A percentile compares a stretch with the other conserved stretches of the same genome.
Conservation (phyloP, 495 filamentous ascomycete genomes). For the Xylaria bambusicola region DNA sequence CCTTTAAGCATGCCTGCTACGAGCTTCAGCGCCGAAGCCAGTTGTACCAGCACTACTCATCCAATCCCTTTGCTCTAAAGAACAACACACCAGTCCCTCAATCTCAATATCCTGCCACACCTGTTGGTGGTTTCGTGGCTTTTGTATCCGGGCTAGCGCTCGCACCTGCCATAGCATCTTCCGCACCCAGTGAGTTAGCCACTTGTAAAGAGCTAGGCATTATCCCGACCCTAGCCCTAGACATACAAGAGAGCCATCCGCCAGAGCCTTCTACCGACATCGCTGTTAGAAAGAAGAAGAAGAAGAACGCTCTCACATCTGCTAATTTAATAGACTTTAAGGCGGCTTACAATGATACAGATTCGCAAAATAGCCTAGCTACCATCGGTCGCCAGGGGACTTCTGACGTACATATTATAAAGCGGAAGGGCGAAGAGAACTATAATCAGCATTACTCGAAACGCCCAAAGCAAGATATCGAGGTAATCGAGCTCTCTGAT, state of each 20-base stretch:
- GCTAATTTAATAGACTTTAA: not conserved
- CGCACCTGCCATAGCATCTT: too few relatives aligned
- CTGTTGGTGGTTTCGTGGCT: too few relatives aligned
- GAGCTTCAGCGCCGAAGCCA: too few relatives aligned
- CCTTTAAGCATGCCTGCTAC: too few relatives aligned
- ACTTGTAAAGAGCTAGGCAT: not conserved
- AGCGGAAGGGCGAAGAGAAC: not conserved
- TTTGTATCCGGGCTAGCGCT: too few relatives aligned
- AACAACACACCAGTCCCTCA: too few relatives aligned
- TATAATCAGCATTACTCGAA: not conserved
- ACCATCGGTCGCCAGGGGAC: not conserved
- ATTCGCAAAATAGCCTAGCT: not conserved
- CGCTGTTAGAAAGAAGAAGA: not conserved
- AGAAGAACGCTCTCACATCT: not conserved
- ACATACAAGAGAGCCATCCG: not conserved
- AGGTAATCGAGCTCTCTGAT: constrained; percentile 1
- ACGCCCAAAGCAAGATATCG: not conserved
- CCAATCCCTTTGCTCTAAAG: too few relatives aligned
- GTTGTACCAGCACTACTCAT: too few relatives aligned
- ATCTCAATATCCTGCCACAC: too few relatives aligned
- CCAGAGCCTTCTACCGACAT: not conserved
- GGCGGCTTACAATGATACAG: not conserved
- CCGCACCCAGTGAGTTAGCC: too few relatives aligned
- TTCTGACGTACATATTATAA: not conserved
- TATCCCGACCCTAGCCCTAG: too few relatives aligned